phyloP scores from a whole-genome alignment of 1,284 basidiomycete genomes.

The Tylopilus microsporus region DNA sequence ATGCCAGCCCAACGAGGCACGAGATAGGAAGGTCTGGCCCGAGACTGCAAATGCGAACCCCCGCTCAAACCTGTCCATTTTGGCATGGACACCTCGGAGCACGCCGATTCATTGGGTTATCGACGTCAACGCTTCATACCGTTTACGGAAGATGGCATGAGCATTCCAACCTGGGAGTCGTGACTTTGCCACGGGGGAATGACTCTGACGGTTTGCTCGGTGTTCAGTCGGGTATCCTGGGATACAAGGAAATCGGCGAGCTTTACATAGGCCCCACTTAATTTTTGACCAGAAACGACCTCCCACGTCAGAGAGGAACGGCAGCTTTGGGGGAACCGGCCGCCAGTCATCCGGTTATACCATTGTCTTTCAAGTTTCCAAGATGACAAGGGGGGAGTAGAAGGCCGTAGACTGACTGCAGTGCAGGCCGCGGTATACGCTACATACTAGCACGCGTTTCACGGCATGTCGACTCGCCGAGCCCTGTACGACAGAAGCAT shows the following conservation, averaged over 20 bases:
- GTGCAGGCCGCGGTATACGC: not conserved
- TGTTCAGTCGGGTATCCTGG: not conserved
- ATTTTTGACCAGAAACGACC: not conserved
- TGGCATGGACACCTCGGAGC: conserved; percentile 1
- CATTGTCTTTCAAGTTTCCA: not conserved
- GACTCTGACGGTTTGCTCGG: conserved; percentile 3
- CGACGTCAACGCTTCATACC: conserved; percentile 2
- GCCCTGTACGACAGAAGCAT: not conserved
- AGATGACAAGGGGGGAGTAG: not conserved
- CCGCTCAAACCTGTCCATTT: conserved; percentile 11
- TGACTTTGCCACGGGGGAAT: conserved; percentile 12
- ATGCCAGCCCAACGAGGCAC: conserved; percentile 7
- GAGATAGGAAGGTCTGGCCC: conserved; percentile 16
- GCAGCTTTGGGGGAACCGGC: not conserved
- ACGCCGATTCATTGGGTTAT: conserved; percentile 1
- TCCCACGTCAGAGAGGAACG: not conserved
- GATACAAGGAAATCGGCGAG: not conserved
- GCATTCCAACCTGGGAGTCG: not conserved
- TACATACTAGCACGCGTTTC: not conserved
- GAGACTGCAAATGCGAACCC: not conserved
- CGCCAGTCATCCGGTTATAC: not conserved
- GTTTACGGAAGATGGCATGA: conserved; percentile 2
- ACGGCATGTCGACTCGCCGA: not conserved
- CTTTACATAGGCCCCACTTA: not conserved
- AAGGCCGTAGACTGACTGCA: not conserved